Percentiles rank a stretch among this genome's conserved stretches.
phyloP scores from a whole-genome alignment of 2,329 filamentous ascomycete species.

The Pseudogymnoascus sp. region DNA sequence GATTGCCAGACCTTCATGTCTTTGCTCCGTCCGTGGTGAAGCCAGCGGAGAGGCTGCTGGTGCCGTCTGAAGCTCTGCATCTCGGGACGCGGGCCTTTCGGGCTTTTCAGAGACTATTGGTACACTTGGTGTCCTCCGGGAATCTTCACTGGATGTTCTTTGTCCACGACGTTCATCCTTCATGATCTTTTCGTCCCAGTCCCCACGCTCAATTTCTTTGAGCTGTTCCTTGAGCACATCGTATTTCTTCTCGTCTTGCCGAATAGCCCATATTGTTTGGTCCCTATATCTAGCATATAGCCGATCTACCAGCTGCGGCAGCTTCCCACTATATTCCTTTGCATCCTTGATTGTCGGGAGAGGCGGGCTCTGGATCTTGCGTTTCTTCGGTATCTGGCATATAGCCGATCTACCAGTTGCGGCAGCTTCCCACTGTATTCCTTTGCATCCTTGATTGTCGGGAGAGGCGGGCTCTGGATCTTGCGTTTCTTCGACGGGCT shows the following conservation, averaged over 20 bases:
- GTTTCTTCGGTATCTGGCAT: constrained; percentile 68
- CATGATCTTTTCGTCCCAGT: constrained; percentile 37
- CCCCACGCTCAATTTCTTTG: constrained; percentile 54
- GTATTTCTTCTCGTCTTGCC: constrained; percentile 63
- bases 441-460: constrained; percentile 57
- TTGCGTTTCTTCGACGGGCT: constrained; percentile 66
- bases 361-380: constrained; percentile 61
- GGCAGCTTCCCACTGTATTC: constrained; percentile 61
- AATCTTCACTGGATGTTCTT: constrained; percentile 4
- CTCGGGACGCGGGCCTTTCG: background rate
- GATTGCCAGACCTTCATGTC: constrained; percentile 21
- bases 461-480: constrained; percentile 54
- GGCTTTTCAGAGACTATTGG: background rate
- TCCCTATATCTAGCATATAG: constrained; percentile 70
- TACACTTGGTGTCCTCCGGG: background rate
- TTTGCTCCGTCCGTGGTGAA: constrained; percentile 11
- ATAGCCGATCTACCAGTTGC: constrained; percentile 62
- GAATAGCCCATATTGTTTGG: constrained; percentile 59
- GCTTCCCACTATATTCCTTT: constrained; percentile 53
- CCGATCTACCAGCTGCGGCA: constrained; percentile 62
- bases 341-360: constrained; percentile 59
- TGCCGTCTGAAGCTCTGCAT: background rate
- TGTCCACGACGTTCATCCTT: constrained; percentile 17
- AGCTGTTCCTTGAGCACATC: constrained; percentile 59
- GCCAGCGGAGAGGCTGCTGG: background rate